phyloP scores from a whole-genome alignment of 208 protist species.

The Endotrypanum monterogeii region DNA sequence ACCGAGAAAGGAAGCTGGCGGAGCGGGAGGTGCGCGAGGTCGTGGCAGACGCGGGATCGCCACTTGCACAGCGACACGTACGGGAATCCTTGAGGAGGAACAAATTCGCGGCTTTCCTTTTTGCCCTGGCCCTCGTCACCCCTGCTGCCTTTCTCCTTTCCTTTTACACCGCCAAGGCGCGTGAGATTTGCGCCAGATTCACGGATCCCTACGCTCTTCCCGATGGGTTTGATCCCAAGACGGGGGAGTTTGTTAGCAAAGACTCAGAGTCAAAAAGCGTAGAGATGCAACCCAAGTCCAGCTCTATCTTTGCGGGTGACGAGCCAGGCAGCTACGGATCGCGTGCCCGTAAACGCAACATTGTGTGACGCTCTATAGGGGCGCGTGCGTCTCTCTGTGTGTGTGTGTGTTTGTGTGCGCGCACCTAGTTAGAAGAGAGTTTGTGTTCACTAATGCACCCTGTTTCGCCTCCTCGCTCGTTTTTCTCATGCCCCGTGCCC shows the following conservation, averaged over 20 bases:
- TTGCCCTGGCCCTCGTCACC: slow-evolving; percentile 42
- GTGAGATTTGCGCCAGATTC: slow-evolving; percentile 58
- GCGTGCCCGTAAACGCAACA: slow-evolving; percentile 23
- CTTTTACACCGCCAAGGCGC: slow-evolving; percentile 73
- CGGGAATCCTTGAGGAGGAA: slow-evolving; percentile 71
- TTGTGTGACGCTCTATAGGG: background rate
- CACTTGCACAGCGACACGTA: slow-evolving; percentile 66
- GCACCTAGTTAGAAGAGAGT: background rate
- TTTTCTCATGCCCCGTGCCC: background rate
- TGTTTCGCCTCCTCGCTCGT: background rate
- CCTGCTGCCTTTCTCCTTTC: slow-evolving; percentile 57
- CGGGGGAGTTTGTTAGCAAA: slow-evolving; percentile 33
- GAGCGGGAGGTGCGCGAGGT: slow-evolving; percentile 63
- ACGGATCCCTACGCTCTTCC: slow-evolving; percentile 76
- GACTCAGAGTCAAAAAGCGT: slow-evolving; percentile 10
- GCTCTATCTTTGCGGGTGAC: slow-evolving; percentile 50
- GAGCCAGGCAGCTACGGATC: slow-evolving; percentile 45
- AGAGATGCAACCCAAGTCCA: slow-evolving; percentile 25
- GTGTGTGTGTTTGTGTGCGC: background rate
- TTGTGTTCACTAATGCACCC: background rate
- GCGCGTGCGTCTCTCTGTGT: background rate
- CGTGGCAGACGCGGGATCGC: slow-evolving; percentile 65
- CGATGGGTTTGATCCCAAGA: slow-evolving; percentile 70
- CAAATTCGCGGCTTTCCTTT: slow-evolving; percentile 60
- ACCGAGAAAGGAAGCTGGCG: slow-evolving; percentile 44